Evolutionary conservation across 129 eudicot species (phyloP).

Genomic region (Tagetes patula): DNA sequence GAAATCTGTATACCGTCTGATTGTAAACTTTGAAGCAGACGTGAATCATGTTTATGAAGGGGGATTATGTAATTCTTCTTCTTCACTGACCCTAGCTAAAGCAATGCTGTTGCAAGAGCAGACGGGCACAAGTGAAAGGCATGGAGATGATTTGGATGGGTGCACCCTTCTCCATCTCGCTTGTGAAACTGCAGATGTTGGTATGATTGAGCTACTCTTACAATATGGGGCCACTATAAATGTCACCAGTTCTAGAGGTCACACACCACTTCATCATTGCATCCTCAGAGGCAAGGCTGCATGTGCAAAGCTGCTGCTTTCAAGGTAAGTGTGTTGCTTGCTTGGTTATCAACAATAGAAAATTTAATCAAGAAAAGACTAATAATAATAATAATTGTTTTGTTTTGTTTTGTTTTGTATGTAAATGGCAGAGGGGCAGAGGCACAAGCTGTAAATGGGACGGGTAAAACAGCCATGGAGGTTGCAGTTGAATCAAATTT

Average conservation of each 20-base stretch:
- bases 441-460: constrained; percentile 56
- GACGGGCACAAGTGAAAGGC: constrained; percentile 51
- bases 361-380: not conserved
- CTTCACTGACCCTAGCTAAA: constrained; percentile 87
- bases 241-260: constrained; percentile 61
- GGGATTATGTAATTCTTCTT: constrained; percentile 53
- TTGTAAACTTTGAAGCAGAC: constrained; percentile 76
- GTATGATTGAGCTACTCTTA: constrained; percentile 90
- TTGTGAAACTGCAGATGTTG: constrained; percentile 80
- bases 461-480: constrained; percentile 63
- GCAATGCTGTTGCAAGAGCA: constrained; percentile 84
- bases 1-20: constrained; percentile 75
- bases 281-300: constrained; percentile 67
- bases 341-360: not conserved
- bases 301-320: constrained; percentile 72
- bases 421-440: constrained; percentile 72
- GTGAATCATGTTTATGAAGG: constrained; percentile 60
- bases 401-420: not conserved
- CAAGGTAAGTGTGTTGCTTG: constrained; percentile 44
- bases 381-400: too few species aligned
- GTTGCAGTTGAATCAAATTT: constrained; percentile 66
- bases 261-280: constrained; percentile 81
- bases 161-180: constrained; percentile 86
- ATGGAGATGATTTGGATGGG: constrained; percentile 43
- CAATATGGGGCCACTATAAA: constrained; percentile 81